Conservation (phyloP, 2,329 filamentous ascomycete species). For the Mycocentrospora acerina region DNA sequence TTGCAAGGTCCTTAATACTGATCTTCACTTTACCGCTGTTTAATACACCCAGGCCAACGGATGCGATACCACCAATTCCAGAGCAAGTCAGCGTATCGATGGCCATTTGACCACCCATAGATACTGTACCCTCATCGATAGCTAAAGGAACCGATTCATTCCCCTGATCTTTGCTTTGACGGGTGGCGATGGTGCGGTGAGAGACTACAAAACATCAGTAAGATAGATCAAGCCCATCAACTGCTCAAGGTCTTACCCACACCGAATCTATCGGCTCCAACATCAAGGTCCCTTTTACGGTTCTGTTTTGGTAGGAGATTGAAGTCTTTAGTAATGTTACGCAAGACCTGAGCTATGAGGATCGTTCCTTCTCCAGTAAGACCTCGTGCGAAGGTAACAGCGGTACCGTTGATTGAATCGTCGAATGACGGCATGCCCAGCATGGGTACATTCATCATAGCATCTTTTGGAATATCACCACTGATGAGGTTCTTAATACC, state of each 20-base stretch:
- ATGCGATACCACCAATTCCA: slow-evolving; percentile 28
- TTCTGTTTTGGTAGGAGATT: no score
- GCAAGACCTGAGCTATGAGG: slow-evolving; percentile 22
- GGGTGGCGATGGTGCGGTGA: slow-evolving; percentile 9
- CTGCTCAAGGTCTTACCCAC: slow-evolving; percentile 13
- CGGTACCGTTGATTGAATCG: slow-evolving; percentile 28
- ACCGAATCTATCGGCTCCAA: slow-evolving; percentile 5
- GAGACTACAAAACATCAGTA: slow-evolving; percentile 13
- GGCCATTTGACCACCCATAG: slow-evolving; percentile 16
- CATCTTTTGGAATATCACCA: slow-evolving; percentile 23
- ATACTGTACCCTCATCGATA: slow-evolving; percentile 21
- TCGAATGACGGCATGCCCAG: slow-evolving; percentile 22
- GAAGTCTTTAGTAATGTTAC: no score
- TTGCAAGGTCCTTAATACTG: slow-evolving; percentile 3
- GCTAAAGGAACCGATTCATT: slow-evolving; percentile 10
- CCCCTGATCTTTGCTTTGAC: slow-evolving; percentile 6
- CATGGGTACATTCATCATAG: slow-evolving; percentile 20
- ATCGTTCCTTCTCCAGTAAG: slow-evolving; percentile 27
- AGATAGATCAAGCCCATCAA: no score
- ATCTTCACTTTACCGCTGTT: slow-evolving; percentile 14
- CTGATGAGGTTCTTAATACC: slow-evolving; percentile 28
- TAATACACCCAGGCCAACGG: slow-evolving; percentile 19
- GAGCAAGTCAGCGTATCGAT: slow-evolving; percentile 26
- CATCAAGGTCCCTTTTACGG: no score
- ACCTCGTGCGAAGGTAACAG: slow-evolving; percentile 27